Evolutionary conservation across 768 basidiomycete species (phyloP), one percentile per base, ranked within the genome.

Genomic region (Leccinellum albellum): DNA sequence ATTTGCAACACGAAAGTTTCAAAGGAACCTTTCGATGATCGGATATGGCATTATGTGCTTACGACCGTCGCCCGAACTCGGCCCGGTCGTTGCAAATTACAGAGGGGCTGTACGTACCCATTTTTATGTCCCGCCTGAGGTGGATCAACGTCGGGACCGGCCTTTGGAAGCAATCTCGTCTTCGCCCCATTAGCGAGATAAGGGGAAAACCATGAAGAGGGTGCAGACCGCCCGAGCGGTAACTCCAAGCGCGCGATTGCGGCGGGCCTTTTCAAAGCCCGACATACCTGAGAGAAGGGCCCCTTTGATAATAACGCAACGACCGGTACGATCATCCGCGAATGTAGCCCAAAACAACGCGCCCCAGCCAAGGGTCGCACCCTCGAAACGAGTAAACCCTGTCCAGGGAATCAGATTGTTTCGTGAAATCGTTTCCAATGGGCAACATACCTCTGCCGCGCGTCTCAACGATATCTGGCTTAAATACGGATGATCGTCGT

Each of bases 401-500:
- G 40, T 42, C n/a, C 40, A 42, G 12, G 21, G 21, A 15, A 24
- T 24, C 45, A n/a, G 24, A n/a, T 21, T 6, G 45, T 46, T 46
- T 46, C 12, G 55, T 26, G 6, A 20, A 40, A 32, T 20, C 14
- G 10, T 28, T 29, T 52, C 20, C 32, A 50, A 6, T 29, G 20
- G 10, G n/a, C 21, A 42, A 42, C 42, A 40, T 51, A 31, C 53
- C 6, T 48, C 26, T 42, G 20, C 23, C 26, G 44, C 48, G 15
- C 21, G 31, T 42, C 23, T 28, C 2, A 20, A 50, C 48, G 57
- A 29, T 60, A 48, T 40, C 28, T 42, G 31, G 17, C 14, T 32
- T 35, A n/a, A 20, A 42, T 32, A 50, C 10, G 20, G 40, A 42
- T 42, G 58, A 60, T 57, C 60, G 54, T 56, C 56, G 56, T 21